A percentile compares a stretch with the other conserved stretches of the same genome.
Evolutionary conservation across 2,329 filamentous ascomycete species (phyloP).

Genomic region (Bipolaris cookei): DNA sequence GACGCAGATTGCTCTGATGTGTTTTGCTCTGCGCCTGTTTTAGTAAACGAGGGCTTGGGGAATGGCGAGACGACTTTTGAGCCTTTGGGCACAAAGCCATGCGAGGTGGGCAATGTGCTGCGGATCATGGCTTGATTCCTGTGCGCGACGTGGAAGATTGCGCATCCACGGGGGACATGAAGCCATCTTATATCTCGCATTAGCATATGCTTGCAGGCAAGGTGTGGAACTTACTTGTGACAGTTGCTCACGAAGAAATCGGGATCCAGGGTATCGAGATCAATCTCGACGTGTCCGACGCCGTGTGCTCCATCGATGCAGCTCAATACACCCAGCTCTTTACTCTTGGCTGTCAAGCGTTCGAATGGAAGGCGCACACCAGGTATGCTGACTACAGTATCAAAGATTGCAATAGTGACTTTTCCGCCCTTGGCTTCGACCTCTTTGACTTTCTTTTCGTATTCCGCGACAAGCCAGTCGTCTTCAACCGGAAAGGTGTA

Average conservation of each 20-base stretch:
- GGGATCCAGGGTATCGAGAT: constrained; percentile 70
- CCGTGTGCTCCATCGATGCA: constrained; percentile 86
- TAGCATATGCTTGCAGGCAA: neutral
- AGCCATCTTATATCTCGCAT: constrained; percentile 67
- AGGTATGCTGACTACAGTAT: constrained; percentile 79
- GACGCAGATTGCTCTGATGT: constrained; percentile 3
- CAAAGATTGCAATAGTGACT: constrained; percentile 74
- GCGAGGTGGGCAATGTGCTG: constrained; percentile 78
- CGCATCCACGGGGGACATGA: constrained; percentile 77
- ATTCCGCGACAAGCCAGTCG: constrained; percentile 66
- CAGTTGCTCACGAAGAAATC: constrained; percentile 90
- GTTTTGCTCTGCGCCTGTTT: constrained; percentile 4
- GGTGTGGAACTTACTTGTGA: constrained; percentile 34
- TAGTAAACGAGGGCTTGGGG: constrained; percentile 33
- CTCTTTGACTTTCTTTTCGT: constrained; percentile 64
- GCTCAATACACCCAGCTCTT: constrained; percentile 70
- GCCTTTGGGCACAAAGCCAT: constrained; percentile 68
- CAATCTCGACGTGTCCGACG: constrained; percentile 76
- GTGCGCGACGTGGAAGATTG: constrained; percentile 77
- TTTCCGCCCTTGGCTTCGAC: constrained; percentile 64
- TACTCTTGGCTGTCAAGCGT: constrained; percentile 67
- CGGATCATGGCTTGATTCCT: constrained; percentile 78
- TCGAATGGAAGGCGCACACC: constrained; percentile 83
- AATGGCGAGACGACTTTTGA: constrained; percentile 47
- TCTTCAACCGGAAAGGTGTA: constrained; percentile 75